Conservation (phyloP, 2,329 filamentous ascomycete genomes). For the Pseudomassariella vexata region DNA sequence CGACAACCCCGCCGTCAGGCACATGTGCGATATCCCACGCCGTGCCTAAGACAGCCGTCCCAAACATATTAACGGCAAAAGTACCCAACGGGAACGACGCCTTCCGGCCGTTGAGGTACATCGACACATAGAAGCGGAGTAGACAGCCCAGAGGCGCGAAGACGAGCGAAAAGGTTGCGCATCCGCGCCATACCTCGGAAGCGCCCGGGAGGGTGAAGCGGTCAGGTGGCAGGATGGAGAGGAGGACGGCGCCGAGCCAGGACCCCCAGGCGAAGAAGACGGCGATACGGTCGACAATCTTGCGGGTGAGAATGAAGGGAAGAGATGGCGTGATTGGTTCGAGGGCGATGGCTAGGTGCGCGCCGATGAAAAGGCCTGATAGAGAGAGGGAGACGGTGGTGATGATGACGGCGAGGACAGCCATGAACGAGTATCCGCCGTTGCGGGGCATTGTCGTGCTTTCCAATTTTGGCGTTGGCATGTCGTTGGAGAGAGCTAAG, state of each 20-base stretch:
- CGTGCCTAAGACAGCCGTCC: conserved; percentile 69
- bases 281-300: conserved; percentile 56
- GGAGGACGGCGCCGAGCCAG: conserved; percentile 72
- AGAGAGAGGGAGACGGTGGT: conserved; percentile 66
- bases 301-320: conserved; percentile 49
- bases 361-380: conserved; percentile 63
- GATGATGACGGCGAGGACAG: conserved; percentile 69
- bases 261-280: conserved; percentile 63
- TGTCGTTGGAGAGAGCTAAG: conserved; percentile 70
- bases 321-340: conserved; percentile 55
- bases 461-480: conserved; percentile 45
- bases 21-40: conserved; percentile 73
- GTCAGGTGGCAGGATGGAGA: conserved; percentile 67
- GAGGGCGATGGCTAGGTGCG: conserved; percentile 64
- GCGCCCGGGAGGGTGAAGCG: conserved; percentile 26
- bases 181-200: conserved; percentile 65
- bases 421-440: conserved; percentile 77
- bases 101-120: conserved; percentile 62
- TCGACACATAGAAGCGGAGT: conserved; percentile 65
- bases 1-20: conserved; percentile 44
- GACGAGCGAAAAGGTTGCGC: conserved; percentile 68
- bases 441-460: conserved; percentile 44
- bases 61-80: conserved; percentile 74
- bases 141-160: conserved; percentile 81
- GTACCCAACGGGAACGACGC: conserved; percentile 78